Percentiles rank a stretch among this genome's conserved stretches.
Conservation (phyloP, 1,284 basidiomycete species). For the Xerocomus amazonicus region DNA sequence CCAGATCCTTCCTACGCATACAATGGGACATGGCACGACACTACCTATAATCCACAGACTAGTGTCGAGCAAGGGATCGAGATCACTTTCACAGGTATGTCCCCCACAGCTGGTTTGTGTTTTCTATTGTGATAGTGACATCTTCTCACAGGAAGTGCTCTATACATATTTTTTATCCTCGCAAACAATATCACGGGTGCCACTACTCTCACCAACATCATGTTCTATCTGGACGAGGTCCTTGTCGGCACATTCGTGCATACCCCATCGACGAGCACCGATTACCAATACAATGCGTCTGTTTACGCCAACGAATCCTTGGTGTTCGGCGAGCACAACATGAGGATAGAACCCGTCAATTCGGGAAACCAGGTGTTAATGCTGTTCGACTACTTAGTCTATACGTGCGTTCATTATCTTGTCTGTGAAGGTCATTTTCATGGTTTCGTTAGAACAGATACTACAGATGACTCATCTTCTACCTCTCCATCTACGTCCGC, state of each 20-base stretch:
- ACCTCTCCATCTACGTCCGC: too few relatives aligned
- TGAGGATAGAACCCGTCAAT: not conserved
- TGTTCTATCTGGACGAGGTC: not conserved
- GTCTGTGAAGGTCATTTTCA: not conserved
- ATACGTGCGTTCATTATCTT: not conserved
- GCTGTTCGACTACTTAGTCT: not conserved
- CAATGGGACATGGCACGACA: not conserved
- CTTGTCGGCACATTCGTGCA: not conserved
- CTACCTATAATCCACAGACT: not conserved
- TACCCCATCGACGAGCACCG: not conserved
- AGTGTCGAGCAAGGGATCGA: not conserved
- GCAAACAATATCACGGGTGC: not conserved
- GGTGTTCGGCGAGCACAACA: not conserved
- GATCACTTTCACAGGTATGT: not conserved
- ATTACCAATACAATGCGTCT: not conserved
- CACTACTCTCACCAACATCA: not conserved
- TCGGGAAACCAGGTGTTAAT: not conserved
- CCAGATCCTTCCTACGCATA: not conserved
- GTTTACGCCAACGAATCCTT: not conserved
- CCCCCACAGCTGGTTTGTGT: not conserved
- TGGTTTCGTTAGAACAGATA: not conserved
- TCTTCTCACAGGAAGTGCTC: not conserved
- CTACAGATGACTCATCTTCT: too few relatives aligned
- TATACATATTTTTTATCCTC: not conserved
- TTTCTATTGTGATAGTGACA: not conserved